Percentiles rank a stretch among this genome's conserved stretches.
These are phyloP conservation scores for Aureobasidium sp. DNA, from an alignment of 2,329 filamentous ascomycete genomes.

Conservation along the genomic window DNA sequence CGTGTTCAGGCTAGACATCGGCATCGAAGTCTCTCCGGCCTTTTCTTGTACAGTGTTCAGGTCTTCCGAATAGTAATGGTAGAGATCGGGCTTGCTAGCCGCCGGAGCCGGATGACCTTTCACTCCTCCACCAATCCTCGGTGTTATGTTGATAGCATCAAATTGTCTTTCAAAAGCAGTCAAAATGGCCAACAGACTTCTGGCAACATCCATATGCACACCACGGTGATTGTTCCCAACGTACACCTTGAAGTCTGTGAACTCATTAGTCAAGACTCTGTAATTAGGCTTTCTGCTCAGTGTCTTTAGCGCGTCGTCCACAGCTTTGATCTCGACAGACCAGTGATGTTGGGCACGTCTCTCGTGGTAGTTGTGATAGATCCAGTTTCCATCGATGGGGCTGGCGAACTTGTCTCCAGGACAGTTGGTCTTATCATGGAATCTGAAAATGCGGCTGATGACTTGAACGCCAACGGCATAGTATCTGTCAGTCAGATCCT, in stretches of 20 bases:
- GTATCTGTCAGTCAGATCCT: background rate
- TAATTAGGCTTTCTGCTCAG: background rate
- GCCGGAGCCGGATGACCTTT: background rate
- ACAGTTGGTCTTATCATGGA: background rate
- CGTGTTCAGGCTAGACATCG: background rate
- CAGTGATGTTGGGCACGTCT: background rate
- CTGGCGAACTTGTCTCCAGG: background rate
- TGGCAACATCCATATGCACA: background rate
- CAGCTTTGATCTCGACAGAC: background rate
- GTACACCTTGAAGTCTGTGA: background rate
- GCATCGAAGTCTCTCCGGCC: background rate
- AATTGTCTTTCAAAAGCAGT: slow-evolving; percentile 14
- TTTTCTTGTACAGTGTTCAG: background rate
- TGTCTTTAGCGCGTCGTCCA: background rate
- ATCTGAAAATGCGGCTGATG: background rate
- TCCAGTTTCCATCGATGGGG: background rate
- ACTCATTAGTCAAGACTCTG: slow-evolving; percentile 4
- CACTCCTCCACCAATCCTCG: background rate
- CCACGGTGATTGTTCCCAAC: background rate
- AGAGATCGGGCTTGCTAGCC: background rate
- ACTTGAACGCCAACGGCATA: background rate
- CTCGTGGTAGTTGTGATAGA: background rate
- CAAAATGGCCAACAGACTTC: background rate
- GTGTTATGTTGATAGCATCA: background rate
- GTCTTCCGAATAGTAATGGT: background rate